These are phyloP conservation scores for Xylariales sp. DNA, from an alignment of 2,329 filamentous ascomycete genomes.

Conservation along the genomic window DNA sequence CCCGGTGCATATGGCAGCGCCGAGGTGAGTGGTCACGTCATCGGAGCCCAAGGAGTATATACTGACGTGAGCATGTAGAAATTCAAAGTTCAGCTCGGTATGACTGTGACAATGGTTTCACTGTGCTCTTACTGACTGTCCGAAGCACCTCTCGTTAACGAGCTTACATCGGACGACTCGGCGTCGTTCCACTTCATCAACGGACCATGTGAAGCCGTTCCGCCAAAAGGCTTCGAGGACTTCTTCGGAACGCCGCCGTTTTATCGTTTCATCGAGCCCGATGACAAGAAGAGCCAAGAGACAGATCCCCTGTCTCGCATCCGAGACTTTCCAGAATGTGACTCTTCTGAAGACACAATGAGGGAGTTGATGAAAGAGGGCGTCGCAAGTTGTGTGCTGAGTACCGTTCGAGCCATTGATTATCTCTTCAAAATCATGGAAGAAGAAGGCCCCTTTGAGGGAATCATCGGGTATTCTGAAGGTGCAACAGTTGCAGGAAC, in stretches of 20 bases:
- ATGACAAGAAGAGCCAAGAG: constrained; percentile 35
- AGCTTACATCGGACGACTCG: constrained; percentile 39
- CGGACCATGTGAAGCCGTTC: constrained; percentile 43
- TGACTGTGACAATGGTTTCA: constrained; percentile 8
- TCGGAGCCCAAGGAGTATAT: neutral
- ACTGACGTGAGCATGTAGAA: constrained; percentile 33
- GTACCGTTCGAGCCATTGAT: constrained; percentile 36
- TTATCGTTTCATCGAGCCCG: constrained; percentile 50
- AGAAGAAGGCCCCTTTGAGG: constrained; percentile 27
- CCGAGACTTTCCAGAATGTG: constrained; percentile 48
- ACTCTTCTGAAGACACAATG: constrained; percentile 52
- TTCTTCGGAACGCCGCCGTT: constrained; percentile 53
- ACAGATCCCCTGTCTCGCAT: constrained; percentile 47
- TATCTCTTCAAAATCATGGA: constrained; percentile 31
- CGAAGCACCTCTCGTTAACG: constrained; percentile 43
- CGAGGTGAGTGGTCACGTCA: constrained; percentile 26
- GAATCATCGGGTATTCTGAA: constrained; percentile 28
- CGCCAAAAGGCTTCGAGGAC: constrained; percentile 49
- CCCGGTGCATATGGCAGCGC: constrained; percentile 55
- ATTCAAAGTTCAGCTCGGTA: constrained; percentile 51
- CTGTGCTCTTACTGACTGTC: neutral
- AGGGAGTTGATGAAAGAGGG: constrained; percentile 41
- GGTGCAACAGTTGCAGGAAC: constrained; percentile 26
- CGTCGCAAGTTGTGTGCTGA: constrained; percentile 31
- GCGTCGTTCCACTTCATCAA: constrained; percentile 49